Percentiles rank a stretch among this genome's conserved stretches.
These are phyloP conservation scores for Citrullus amarus DNA, from an alignment of 306 rosid genomes.

Conservation along the genomic window DNA sequence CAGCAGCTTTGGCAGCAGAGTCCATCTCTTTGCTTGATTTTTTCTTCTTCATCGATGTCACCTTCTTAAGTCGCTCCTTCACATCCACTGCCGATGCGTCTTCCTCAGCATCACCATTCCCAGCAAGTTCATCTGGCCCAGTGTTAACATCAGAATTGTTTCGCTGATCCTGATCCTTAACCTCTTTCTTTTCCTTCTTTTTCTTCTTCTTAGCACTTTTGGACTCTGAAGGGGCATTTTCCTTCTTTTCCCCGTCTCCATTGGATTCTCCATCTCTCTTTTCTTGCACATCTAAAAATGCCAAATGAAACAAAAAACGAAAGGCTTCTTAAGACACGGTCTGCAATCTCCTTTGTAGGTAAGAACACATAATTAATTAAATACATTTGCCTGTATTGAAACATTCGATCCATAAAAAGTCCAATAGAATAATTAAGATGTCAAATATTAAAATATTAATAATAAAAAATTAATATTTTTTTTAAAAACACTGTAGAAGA, in stretches of 20 bases:
- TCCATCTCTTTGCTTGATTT: constrained; percentile 81
- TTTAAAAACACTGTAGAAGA: not conserved
- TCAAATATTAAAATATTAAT: too few species aligned
- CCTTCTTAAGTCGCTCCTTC: constrained; percentile 78
- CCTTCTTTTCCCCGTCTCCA: constrained; percentile 67
- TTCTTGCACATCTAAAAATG: constrained; percentile 39
- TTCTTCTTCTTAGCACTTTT: constrained; percentile 81
- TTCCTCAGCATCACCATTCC: constrained; percentile 40
- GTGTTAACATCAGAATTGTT: constrained; percentile 32
- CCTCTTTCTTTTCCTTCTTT: constrained; percentile 88
- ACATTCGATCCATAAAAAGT: not conserved
- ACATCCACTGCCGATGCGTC: constrained; percentile 57
- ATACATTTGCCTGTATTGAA: not conserved
- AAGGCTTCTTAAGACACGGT: not conserved
- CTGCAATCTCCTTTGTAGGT: not conserved
- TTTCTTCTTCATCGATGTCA: constrained; percentile 66
- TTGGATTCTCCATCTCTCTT: constrained; percentile 33
- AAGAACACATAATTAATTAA: not conserved
- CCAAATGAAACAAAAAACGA: constrained; percentile 4
- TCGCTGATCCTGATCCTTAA: constrained; percentile 56
- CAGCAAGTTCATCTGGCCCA: constrained; percentile 28
- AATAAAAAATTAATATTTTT: too few species aligned
- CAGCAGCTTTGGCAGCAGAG: constrained; percentile 72
- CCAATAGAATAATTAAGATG: not conserved
- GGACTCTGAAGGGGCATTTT: constrained; percentile 33